A percentile compares a stretch with the other conserved stretches of the same genome.
Evolutionary conservation across 1,284 basidiomycete species (phyloP).

Genomic region (Pseudozyma pruni): DNA sequence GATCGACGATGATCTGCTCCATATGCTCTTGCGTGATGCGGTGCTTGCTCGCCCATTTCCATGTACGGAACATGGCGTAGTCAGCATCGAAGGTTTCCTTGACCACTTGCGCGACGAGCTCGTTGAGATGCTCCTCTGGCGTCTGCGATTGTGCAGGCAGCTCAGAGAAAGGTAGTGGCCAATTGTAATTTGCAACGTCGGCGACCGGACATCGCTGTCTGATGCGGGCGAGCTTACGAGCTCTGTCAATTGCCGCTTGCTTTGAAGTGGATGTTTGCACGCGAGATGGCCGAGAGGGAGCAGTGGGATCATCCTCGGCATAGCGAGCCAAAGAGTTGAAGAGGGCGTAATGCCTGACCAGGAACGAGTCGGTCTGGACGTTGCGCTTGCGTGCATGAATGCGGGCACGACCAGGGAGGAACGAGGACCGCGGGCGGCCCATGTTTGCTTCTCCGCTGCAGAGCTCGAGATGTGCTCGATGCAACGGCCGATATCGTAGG

Average conservation of each 20-base stretch:
- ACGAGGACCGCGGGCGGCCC: constrained; percentile 5
- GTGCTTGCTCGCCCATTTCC: constrained; percentile 18
- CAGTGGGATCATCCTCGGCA: neutral
- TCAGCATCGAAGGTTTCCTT: constrained; percentile 24
- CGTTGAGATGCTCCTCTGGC: constrained; percentile 4
- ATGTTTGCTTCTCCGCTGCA: neutral
- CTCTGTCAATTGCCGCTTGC: neutral
- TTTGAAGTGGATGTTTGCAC: neutral
- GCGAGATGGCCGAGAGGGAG: neutral
- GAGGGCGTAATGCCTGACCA: constrained; percentile 26
- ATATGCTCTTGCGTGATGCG: constrained; percentile 15
- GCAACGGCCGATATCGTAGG: neutral
- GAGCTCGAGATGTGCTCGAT: too few species aligned
- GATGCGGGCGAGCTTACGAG: constrained; percentile 2
- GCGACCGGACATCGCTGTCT: constrained; percentile 14
- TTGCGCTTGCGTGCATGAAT: constrained; percentile 9
- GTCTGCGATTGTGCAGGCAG: constrained; percentile 8
- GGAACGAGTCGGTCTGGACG: constrained; percentile 10
- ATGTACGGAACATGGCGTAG: constrained; percentile 26
- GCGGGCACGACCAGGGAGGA: constrained; percentile 2
- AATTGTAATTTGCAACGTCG: constrained; percentile 8
- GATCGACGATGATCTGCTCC: constrained; percentile 24
- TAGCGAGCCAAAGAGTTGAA: constrained; percentile 35
- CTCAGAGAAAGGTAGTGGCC: constrained; percentile 16
- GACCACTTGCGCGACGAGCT: constrained; percentile 17